A percentile compares a stretch with the other conserved stretches of the same genome.
These are phyloP conservation scores for Camellia oleifera DNA, from an alignment of 179 eudicot species.

Conservation along the genomic window DNA sequence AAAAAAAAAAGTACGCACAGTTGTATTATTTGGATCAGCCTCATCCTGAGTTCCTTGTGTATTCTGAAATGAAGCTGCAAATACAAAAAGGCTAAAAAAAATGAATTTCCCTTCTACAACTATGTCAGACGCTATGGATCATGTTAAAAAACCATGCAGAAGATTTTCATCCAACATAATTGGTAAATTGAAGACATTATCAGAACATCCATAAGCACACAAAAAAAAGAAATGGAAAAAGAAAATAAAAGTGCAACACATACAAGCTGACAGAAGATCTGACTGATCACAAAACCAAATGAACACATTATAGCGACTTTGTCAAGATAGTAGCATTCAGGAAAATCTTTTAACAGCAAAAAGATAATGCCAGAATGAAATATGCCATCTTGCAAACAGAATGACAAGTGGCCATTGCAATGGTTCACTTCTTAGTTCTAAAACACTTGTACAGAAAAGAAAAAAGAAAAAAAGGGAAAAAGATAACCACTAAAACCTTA, in stretches of 20 bases:
- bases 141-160: background rate
- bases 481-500: background rate
- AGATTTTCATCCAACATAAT: background rate
- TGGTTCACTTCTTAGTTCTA: background rate
- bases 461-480: background rate
- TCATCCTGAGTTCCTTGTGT: conserved; percentile 76
- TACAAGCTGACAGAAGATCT: background rate
- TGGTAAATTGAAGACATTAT: background rate
- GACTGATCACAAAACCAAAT: background rate
- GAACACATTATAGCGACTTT: no score
- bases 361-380: background rate
- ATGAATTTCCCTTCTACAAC: background rate
- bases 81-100: conserved; percentile 12
- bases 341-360: background rate
- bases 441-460: background rate
- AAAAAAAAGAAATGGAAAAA: background rate
- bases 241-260: background rate
- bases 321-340: background rate
- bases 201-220: background rate
- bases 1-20: conserved; percentile 55
- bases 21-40: conserved; percentile 95
- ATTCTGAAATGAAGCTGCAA: conserved; percentile 73
- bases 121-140: background rate
- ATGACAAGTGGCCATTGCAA: background rate
- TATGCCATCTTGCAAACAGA: background rate